Base-by-base conservation (phyloP, 768 basidiomycete genomes). In the Lyophyllum shimeji region DNA sequence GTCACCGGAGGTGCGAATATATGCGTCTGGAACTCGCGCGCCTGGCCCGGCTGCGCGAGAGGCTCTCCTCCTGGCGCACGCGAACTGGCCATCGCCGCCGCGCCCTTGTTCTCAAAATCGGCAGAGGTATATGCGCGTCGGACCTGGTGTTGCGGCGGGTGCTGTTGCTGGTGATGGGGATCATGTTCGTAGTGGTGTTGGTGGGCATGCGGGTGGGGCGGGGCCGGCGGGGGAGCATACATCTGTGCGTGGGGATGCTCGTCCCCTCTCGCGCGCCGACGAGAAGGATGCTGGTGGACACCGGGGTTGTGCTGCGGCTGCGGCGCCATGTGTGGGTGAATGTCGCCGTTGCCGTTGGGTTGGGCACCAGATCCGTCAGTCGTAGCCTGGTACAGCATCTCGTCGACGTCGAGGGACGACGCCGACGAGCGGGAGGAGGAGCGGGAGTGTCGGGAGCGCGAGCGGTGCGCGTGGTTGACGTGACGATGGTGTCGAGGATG, bases 1-100 rank as follows among this genome's bases (percentile, higher is more conserved):
- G 83, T 89, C 7, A 88, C 85, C 3, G 84, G 82, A 2, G 87
- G 85, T 7, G 87, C 85, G 63, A 90, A 90, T 12, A 87, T 82
- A 65, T 89, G 87, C 0, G 83, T 86, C 58, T 85, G 83, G 56
- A 83, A 83, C 40, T 71, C 67, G 51, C 71, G 70, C 25, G 66
- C 62, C 60, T 73, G 72, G 23, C 65, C 69, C 25, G 63, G 65
- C 48, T 65, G 69, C 27, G 25, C 64, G 29, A 60, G 68, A 61
- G 55, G 64, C 49, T 63, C 62, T 11, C 53, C 59, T 50, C 51
- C 45, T 3, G 17, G 2, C 3, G 39, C n/a, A 29, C 29, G 29
- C 9, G 29, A 4, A 29, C 9, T 29, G 29, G 29, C 4, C 29
- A 29, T 29, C 29, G 29, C 9, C 4, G 9, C 9, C 29, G 29